Conservation (phyloP, 371 early-diverging fungal species). For the Rozella allomycis region DNA sequence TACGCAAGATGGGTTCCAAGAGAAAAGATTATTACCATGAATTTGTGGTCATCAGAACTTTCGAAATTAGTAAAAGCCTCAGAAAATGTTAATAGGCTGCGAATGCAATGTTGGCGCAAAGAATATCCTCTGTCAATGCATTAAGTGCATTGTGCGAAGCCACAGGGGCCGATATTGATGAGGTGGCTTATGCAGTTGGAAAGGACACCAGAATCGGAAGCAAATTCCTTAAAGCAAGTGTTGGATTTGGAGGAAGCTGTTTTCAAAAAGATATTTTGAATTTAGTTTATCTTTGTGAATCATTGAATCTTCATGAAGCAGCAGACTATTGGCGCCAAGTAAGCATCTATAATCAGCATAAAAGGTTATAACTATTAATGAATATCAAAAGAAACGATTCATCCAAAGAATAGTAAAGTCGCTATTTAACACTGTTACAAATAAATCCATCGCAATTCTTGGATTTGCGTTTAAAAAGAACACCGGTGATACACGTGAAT, state of each 20-base stretch:
- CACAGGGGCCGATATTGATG: slow-evolving; percentile 83
- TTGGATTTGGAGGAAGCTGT: slow-evolving; percentile 86
- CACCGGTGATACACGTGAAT: slow-evolving; percentile 78
- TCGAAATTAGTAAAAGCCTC: slow-evolving; percentile 43
- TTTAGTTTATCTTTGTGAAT: slow-evolving; percentile 62
- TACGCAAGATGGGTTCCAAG: slow-evolving; percentile 58
- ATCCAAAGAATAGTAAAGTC: slow-evolving; percentile 25
- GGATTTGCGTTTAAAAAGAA: slow-evolving; percentile 93
- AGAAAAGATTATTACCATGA: slow-evolving; percentile 69
- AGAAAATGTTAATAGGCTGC: slow-evolving; percentile 37
- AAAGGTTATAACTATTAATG: slow-evolving; percentile 65
- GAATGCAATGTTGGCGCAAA: slow-evolving; percentile 86
- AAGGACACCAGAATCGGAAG: slow-evolving; percentile 68
- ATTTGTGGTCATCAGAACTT: slow-evolving; percentile 82
- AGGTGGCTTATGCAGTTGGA: slow-evolving; percentile 78
- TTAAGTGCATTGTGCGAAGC: slow-evolving; percentile 80
- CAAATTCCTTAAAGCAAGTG: slow-evolving; percentile 73
- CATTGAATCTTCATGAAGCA: slow-evolving; percentile 66
- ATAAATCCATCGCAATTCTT: slow-evolving; percentile 45
- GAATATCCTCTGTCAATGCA: slow-evolving; percentile 82
- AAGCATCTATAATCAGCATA: slow-evolving; percentile 1
- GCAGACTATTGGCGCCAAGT: slow-evolving; percentile 76
- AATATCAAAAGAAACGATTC: slow-evolving; percentile 76
- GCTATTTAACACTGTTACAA: slow-evolving; percentile 60
- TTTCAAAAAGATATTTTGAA: slow-evolving; percentile 85